Conservation (phyloP, 2,329 filamentous ascomycete genomes). For the Clarireedia paspali region DNA sequence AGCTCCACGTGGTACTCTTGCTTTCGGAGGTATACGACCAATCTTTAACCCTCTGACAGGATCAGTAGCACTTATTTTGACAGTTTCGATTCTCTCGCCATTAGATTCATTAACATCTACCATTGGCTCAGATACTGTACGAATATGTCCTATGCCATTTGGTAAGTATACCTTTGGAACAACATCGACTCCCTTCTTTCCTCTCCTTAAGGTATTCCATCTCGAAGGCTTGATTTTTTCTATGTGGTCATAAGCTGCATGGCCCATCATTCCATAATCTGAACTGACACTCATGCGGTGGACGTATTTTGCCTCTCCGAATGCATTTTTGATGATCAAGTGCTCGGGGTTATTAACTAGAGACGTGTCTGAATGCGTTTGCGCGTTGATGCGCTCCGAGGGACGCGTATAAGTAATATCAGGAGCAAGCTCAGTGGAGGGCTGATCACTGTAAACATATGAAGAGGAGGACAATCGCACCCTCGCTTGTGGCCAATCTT, state of each 20-base stretch:
- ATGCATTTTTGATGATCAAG: background rate
- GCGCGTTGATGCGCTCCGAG: background rate
- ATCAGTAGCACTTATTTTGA: no score
- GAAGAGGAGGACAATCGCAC: no score
- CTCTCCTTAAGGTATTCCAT: background rate
- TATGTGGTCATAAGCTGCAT: background rate
- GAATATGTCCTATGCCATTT: background rate
- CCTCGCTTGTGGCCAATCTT: no score
- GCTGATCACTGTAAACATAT: no score
- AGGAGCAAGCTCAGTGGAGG: no score
- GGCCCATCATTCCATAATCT: background rate
- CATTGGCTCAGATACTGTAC: no score
- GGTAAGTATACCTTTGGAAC: background rate
- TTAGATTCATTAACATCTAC: no score
- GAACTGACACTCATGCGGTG: background rate
- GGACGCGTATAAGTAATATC: background rate
- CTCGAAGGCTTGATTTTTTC: background rate
- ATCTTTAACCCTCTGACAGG: no score
- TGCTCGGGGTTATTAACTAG: background rate
- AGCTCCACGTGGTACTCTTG: no score
- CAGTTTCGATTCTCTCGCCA: no score
- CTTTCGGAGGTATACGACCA: no score
- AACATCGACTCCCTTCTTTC: background rate
- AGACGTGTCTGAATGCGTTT: background rate
- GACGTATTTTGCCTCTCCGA: background rate